phyloP scores from a whole-genome alignment of 1,139 yeast species.

The Sugiyamaella paludigena region DNA sequence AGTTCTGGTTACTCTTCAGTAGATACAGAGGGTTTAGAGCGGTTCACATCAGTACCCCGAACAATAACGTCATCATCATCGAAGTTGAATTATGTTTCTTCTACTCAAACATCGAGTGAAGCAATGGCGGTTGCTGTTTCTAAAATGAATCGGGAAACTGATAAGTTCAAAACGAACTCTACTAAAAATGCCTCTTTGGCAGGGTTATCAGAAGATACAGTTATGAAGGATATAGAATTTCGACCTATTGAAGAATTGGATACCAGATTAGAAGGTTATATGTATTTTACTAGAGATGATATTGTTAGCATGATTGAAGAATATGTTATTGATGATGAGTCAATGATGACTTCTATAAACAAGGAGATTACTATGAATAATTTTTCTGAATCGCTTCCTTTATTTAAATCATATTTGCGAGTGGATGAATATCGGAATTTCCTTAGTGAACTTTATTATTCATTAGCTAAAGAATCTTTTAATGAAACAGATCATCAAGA shows the following conservation, averaged over 20 bases:
- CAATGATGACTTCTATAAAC: background rate
- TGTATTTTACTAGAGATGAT: background rate
- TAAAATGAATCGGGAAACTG: no score
- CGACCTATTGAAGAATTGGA: slow-evolving; percentile 3
- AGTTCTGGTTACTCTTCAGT: no score
- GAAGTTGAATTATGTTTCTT: no score
- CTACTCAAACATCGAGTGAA: no score
- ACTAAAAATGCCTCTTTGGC: background rate
- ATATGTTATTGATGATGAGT: background rate
- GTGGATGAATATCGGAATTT: slow-evolving; percentile 19
- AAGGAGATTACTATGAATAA: slow-evolving; percentile 1
- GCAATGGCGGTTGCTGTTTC: no score
- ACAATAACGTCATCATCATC: no score
- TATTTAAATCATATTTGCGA: slow-evolving; percentile 16
- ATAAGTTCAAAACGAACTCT: no score
- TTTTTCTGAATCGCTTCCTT: slow-evolving; percentile 1
- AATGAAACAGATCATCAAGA: background rate
- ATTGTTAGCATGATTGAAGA: background rate
- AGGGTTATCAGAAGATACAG: background rate
- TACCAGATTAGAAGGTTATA: slow-evolving; percentile 6
- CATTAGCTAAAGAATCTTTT: slow-evolving; percentile 9
- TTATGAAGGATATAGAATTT: background rate
- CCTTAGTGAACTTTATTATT: slow-evolving; percentile 21
- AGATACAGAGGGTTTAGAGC: no score
- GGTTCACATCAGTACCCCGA: no score